phyloP scores from a whole-genome alignment of 805 yeast genomes.

The Suhomyces vadensis region DNA sequence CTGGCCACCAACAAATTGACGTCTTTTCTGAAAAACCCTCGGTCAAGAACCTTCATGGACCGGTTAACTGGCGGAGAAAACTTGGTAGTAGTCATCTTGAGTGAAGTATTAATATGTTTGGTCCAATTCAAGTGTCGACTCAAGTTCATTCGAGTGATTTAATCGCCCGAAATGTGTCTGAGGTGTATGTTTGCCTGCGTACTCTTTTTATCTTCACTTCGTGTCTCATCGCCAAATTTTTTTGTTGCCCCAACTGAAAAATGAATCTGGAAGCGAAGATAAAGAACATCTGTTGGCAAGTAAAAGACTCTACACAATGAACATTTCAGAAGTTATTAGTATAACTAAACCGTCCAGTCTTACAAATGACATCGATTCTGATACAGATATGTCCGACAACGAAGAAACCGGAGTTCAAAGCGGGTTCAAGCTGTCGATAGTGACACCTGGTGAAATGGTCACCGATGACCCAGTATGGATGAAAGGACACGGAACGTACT shows the following conservation, averaged over 20 bases:
- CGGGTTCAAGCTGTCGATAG: slow-evolving; percentile 41
- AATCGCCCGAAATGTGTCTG: too few relatives aligned
- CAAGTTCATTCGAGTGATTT: not conserved
- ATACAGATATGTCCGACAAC: slow-evolving; percentile 43
- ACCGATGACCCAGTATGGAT: slow-evolving; percentile 96
- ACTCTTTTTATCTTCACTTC: not conserved
- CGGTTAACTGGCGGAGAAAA: slow-evolving; percentile 69
- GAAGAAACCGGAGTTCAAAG: slow-evolving; percentile 13
- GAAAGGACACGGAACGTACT: slow-evolving; percentile 98
- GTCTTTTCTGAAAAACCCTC: slow-evolving; percentile 57
- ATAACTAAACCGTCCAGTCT: slow-evolving; percentile 32
- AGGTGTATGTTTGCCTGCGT: too few relatives aligned
- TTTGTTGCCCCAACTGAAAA: not conserved
- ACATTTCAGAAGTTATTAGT: slow-evolving; percentile 27
- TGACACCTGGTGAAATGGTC: slow-evolving; percentile 95
- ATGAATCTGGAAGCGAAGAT: not conserved
- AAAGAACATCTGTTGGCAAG: too few relatives aligned
- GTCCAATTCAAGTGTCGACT: slow-evolving; percentile 2
- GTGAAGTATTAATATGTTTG: not conserved
- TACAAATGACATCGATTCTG: slow-evolving; percentile 33
- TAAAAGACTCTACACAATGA: not conserved
- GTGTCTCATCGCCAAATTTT: slow-evolving; percentile 1
- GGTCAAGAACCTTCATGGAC: slow-evolving; percentile 65
- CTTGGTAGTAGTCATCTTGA: slow-evolving; percentile 29
- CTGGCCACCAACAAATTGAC: slow-evolving; percentile 65